Percentiles rank a stretch among this genome's conserved stretches.
Conservation (phyloP, 257 asterid species). For the Gentiana macrophylla region DNA sequence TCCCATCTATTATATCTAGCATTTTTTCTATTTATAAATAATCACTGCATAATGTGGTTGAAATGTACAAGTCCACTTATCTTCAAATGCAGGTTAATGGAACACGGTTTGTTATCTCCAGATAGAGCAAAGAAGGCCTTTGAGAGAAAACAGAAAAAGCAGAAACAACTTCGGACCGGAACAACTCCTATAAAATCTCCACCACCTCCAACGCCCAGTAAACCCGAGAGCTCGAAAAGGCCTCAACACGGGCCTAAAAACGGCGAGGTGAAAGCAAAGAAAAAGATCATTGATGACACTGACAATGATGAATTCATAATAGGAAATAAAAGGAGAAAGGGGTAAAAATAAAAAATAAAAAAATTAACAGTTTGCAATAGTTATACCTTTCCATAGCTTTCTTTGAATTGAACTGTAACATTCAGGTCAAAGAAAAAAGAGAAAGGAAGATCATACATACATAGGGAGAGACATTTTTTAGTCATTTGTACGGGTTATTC, state of each 20-base stretch:
- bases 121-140: conserved; percentile 68
- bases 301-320: conserved; percentile 54
- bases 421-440: not conserved
- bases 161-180: conserved; percentile 56
- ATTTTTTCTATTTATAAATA: no score
- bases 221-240: conserved; percentile 50
- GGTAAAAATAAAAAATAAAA: conserved; percentile 18
- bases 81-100: conserved; percentile 60
- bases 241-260: conserved; percentile 41
- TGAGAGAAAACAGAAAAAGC: conserved; percentile 83
- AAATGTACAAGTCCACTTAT: no score
- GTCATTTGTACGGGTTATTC: not conserved
- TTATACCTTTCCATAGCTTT: not conserved
- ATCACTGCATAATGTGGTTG: no score
- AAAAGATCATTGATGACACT: conserved; percentile 31
- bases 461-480: not conserved
- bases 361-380: conserved; percentile 11
- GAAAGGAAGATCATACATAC: not conserved
- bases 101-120: conserved; percentile 74
- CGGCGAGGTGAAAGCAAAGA: conserved; percentile 54
- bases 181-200: conserved; percentile 56
- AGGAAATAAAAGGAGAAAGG: conserved; percentile 60
- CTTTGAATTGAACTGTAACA: conserved; percentile 1
- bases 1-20: no score
- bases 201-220: conserved; percentile 28